Evolutionary conservation across 2,329 filamentous ascomycete genomes (phyloP), one percentile per base, ranked within the genome.

Genomic region (Orbilia quercus): DNA sequence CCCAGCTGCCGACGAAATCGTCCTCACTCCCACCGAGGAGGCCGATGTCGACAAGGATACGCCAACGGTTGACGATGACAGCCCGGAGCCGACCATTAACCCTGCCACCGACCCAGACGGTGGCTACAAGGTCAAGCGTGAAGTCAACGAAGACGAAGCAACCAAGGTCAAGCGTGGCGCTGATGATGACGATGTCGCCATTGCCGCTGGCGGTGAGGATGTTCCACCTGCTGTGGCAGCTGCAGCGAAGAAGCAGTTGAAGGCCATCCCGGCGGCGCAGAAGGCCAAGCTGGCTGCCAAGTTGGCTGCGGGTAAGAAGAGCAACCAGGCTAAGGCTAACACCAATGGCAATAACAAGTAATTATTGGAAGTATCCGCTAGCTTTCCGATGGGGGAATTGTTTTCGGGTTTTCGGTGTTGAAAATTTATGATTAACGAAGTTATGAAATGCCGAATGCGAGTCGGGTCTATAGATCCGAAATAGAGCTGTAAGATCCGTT

Each of bases 261-360:
- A 42, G 47, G 50, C 48, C 6, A 34, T 53, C 22, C 58, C 47
- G 18, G 20, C 58, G 2, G 34, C 47, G 0, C 45, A 53, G 47
- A 63, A 63, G 34, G 34, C 34, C 12, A 25, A 53, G 58, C 44
- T 63, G 58, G 53, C 42, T 20, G 7, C 36, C n/a, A 63, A 63
- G 34, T 22, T 63, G 11, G 23, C 7, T 1, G 22, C 20, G 11
- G 58, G 58, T 2, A 63, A 63, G 36, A n/a, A 20, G n/a, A 51
- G 45, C 34, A 63, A 63, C 22, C 38, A 51, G 44, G 58, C 58
- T 45, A 44, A 42, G 28, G 48, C 48, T 7, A 25, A n/a, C 7
- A 36, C 28, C 1, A 36, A 23, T 11, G 45, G 45, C 48, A 53
- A 53, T 12, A 53, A 53, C n/a, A n/a, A n/a, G n/a, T n/a, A n/a